A percentile compares a stretch with the other conserved stretches of the same genome.
Evolutionary conservation across 306 rosid genomes (phyloP).

Genomic region (Citrullus amarus): DNA sequence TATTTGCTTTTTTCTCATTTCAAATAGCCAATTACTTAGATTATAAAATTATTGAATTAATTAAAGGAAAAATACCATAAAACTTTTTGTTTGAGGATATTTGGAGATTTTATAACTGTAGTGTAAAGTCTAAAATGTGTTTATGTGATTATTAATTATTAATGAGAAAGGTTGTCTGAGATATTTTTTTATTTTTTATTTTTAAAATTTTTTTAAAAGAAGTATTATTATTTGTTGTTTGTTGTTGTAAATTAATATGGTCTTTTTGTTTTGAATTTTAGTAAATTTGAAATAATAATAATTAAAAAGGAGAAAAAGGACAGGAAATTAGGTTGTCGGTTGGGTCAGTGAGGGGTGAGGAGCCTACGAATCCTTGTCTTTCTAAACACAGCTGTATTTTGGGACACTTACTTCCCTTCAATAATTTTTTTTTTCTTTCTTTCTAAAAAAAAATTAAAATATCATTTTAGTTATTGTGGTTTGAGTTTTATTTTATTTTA

Average conservation of each 20-base stretch:
- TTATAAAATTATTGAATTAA: neutral
- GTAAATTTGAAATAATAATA: no score
- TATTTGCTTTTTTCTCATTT: neutral
- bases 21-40: neutral
- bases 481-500: no score
- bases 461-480: no score
- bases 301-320: neutral
- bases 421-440: no score
- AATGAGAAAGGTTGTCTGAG: neutral
- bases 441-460: no score
- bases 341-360: neutral
- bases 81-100: neutral
- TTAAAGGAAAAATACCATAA: neutral
- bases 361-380: neutral
- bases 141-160: neutral
- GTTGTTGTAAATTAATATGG: no score
- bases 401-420: neutral
- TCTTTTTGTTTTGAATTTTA: no score
- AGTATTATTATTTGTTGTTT: neutral
- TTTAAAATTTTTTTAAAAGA: neutral
- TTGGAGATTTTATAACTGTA: neutral
- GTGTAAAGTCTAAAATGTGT: no score
- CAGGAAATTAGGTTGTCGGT: neutral
- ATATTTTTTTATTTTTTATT: neutral
- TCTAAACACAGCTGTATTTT: neutral